phyloP scores from a whole-genome alignment of 768 basidiomycete species.

The Lactifluus rugatus region DNA sequence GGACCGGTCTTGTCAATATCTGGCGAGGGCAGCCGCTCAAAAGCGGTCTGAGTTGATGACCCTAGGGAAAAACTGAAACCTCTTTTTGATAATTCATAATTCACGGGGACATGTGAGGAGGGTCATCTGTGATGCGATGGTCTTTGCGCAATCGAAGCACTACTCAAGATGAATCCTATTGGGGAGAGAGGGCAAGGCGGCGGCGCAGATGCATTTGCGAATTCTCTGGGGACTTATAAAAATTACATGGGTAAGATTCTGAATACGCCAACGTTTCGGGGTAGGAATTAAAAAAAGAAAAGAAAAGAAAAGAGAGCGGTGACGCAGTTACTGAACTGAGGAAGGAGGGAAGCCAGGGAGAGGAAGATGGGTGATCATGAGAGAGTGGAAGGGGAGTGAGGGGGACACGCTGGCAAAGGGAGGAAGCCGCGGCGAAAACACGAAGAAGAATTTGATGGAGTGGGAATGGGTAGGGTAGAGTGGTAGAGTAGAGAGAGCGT shows the following conservation, averaged over 20 bases:
- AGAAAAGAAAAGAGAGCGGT: background rate
- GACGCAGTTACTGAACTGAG: background rate
- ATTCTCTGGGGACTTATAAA: background rate
- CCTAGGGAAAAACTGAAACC: background rate
- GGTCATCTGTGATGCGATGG: background rate
- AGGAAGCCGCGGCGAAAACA: slow-evolving; percentile 11
- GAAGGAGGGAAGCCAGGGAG: background rate
- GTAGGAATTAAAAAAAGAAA: background rate
- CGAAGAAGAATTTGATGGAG: slow-evolving; percentile 2
- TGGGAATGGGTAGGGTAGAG: background rate
- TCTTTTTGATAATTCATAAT: slow-evolving; percentile 4
- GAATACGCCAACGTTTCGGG: background rate
- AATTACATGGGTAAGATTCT: background rate
- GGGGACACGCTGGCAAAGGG: slow-evolving; percentile 3
- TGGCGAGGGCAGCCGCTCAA: slow-evolving; percentile 1
- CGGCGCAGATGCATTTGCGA: background rate
- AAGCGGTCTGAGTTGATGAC: background rate
- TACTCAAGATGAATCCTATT: slow-evolving; percentile 11
- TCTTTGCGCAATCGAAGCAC: slow-evolving; percentile 7
- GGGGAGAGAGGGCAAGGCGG: background rate
- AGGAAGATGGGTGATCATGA: background rate
- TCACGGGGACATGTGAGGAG: background rate
- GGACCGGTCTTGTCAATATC: slow-evolving; percentile 12
- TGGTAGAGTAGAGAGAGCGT: too few species aligned
- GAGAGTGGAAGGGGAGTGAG: background rate